Evolutionary conservation across 2,329 filamentous ascomycete species (phyloP), one percentile per base, ranked within the genome.

Genomic region (Sporothrix inflata): DNA sequence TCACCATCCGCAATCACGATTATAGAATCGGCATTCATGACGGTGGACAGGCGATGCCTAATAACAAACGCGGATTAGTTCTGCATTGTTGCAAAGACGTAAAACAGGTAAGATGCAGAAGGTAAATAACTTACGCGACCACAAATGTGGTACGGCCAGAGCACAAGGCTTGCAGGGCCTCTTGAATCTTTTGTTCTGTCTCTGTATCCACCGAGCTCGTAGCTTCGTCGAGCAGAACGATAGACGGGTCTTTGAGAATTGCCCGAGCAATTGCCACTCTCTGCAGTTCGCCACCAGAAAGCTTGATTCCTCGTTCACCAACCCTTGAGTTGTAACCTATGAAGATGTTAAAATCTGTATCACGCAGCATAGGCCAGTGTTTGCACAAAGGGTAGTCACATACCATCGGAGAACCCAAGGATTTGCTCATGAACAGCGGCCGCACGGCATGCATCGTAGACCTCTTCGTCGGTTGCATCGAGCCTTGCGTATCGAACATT

Each of bases 151-250:
- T 92, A 30, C 89, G 87, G 1, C 86, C 87, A 73, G 86, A 82
- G 74, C 88, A 90, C 8, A 91, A 82, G 67, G 83, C 83, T 72
- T 82, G 82, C 70, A 92, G 85, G 0, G 89, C 90, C 42, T 86
- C 83, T 76, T 91, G 90, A 61, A 91, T 91, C 75, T 89, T 87
- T 71, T 89, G 87, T 79, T 92, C 90, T 1, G 89, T 91, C 45
- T 90, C 88, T 0, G 90, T 90, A 74, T 93, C 90, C 72, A 95
- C 90, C 7, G 92, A 90, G 49, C 91, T 93, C 4, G 93, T 94
- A 1, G 92, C 90, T 79, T 94, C 92, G 75, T 95, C 92, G 0
- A 95, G 85, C 51, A 95, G 85, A 11, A 95, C 88, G 73, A 94
- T 90, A 71, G 92, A 89, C 0, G 92, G 92, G 73, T 88, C 86